phyloP scores from a whole-genome alignment of 305 asterid genomes.

The Caryopteris hybrid region DNA sequence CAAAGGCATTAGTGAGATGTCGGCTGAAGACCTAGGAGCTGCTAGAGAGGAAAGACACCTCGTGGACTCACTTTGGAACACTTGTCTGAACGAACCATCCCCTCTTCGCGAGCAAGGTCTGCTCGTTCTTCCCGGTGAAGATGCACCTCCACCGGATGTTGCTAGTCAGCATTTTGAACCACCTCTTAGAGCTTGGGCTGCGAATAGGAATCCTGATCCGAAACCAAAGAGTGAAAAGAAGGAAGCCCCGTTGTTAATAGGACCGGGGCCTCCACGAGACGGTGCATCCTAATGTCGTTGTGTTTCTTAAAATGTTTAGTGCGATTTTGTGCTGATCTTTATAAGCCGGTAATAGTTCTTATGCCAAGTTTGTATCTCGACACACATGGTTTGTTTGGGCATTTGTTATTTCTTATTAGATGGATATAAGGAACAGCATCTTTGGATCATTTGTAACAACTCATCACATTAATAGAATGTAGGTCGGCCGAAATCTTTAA shows the following conservation, averaged over 20 bases:
- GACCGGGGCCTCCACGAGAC: constrained; percentile 34
- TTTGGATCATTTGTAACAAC: too few relatives aligned
- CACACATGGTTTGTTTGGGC: background rate
- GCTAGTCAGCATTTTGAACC: constrained; percentile 75
- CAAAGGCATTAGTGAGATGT: constrained; percentile 55
- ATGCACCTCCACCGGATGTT: constrained; percentile 73
- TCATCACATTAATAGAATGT: too few relatives aligned
- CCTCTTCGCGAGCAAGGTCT: constrained; percentile 73
- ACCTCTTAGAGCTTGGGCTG: constrained; percentile 78
- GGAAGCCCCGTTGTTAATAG: constrained; percentile 53
- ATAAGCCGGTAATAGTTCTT: background rate
- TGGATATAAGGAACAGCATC: too few relatives aligned
- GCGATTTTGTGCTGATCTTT: background rate
- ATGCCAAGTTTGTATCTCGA: background rate
- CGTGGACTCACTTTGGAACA: constrained; percentile 75
- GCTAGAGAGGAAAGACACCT: constrained; percentile 78
- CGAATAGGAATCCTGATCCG: constrained; percentile 36
- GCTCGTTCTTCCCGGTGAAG: constrained; percentile 71
- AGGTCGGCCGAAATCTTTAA: too few relatives aligned
- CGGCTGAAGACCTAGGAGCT: constrained; percentile 70
- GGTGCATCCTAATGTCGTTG: background rate
- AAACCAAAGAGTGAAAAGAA: constrained; percentile 34
- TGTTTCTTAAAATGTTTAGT: background rate
- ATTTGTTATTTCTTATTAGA: background rate
- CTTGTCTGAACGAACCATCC: constrained; percentile 56